Percentiles rank a stretch among this genome's conserved stretches.
These are phyloP conservation scores for Solanum pinnatisectum DNA, from an alignment of 257 asterid genomes.

Conservation along the genomic window DNA sequence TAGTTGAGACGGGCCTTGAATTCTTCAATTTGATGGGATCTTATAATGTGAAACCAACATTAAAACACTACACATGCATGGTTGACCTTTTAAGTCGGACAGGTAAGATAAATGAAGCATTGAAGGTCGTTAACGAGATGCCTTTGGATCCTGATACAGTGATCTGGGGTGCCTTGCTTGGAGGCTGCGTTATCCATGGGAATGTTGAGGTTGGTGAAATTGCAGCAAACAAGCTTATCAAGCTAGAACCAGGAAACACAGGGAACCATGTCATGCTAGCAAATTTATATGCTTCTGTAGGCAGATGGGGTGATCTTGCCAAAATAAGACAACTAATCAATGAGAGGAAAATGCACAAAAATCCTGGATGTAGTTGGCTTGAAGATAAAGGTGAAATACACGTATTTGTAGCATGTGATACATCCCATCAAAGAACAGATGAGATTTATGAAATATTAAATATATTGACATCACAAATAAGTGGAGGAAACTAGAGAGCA, in stretches of 20 bases:
- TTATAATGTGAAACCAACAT: conserved; percentile 35
- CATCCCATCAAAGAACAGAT: conserved; percentile 40
- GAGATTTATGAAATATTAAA: conserved; percentile 56
- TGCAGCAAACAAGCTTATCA: conserved; percentile 52
- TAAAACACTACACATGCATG: conserved; percentile 72
- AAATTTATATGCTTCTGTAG: conserved; percentile 64
- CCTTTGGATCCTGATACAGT: conserved; percentile 50
- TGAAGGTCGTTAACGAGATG: conserved; percentile 27
- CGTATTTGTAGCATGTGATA: conserved; percentile 59
- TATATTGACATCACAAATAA: conserved; percentile 51
- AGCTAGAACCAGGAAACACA: conserved; percentile 42
- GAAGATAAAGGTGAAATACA: conserved; percentile 59
- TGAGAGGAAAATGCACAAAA: conserved; percentile 39
- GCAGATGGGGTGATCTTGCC: conserved; percentile 57
- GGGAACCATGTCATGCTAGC: conserved; percentile 66
- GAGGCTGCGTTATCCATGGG: conserved; percentile 65
- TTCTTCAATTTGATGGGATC: conserved; percentile 47
- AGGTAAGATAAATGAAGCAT: conserved; percentile 46
- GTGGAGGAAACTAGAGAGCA: conserved; percentile 9
- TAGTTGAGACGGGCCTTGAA: conserved; percentile 42
- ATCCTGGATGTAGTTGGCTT: conserved; percentile 88
- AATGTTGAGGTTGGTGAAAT: conserved; percentile 51
- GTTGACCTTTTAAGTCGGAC: conserved; percentile 79
- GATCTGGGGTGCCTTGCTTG: conserved; percentile 75
- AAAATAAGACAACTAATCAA: conserved; percentile 40